These are phyloP conservation scores for Alternaria brassicicola DNA, from an alignment of 2,329 filamentous ascomycete genomes.

Conservation along the genomic window DNA sequence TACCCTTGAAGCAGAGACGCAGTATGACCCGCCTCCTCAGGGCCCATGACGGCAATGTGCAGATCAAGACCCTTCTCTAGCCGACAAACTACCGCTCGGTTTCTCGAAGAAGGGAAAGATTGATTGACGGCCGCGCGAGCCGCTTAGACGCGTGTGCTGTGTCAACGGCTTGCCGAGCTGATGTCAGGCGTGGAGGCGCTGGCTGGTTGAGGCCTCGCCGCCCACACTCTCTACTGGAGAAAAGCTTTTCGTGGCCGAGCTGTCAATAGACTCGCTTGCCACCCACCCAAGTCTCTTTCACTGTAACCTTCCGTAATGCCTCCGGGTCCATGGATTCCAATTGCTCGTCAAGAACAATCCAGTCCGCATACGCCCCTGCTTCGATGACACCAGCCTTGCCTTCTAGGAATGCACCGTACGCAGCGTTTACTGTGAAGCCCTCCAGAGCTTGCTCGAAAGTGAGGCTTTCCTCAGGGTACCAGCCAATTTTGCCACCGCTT, in stretches of 20 bases:
- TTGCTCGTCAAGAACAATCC: conserved; percentile 69
- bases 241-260: conserved; percentile 15
- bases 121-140: not conserved
- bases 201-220: not conserved
- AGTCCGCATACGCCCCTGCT: conserved; percentile 69
- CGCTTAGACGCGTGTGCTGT: not conserved
- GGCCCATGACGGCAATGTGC: not conserved
- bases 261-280: conserved; percentile 54
- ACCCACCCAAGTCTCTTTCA: conserved; percentile 72
- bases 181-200: not conserved
- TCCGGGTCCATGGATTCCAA: conserved; percentile 60
- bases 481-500: conserved; percentile 58
- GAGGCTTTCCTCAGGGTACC: conserved; percentile 66
- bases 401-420: conserved; percentile 65
- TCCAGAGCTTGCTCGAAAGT: conserved; percentile 64
- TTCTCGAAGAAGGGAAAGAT: not conserved
- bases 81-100: not conserved
- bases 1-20: not conserved
- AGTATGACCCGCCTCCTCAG: conserved; percentile 1
- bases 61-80: not conserved
- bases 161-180: not conserved
- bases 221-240: conserved; percentile 3
- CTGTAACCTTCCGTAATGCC: conserved; percentile 58
- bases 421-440: conserved; percentile 67
- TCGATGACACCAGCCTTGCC: conserved; percentile 64